These are phyloP conservation scores for Psidium friedrichsthalianum DNA, from an alignment of 345 rosid species.

Conservation along the genomic window DNA sequence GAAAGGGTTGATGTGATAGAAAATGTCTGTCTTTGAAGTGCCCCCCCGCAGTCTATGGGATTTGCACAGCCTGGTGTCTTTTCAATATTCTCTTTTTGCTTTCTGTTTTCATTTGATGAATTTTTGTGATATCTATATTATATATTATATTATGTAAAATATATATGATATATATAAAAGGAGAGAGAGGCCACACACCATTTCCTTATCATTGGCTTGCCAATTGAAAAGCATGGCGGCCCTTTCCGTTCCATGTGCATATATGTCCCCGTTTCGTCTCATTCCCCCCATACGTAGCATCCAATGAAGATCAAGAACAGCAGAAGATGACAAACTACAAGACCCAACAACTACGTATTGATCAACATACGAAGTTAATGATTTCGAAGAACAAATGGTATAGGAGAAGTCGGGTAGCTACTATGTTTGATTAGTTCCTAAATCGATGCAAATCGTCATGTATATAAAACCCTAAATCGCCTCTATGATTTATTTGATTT, in stretches of 20 bases:
- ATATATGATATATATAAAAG: neutral
- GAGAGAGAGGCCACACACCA: neutral
- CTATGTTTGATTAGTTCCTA: neutral
- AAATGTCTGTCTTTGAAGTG: neutral
- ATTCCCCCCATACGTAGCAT: neutral
- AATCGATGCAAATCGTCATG: neutral
- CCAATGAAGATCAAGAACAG: neutral
- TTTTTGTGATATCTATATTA: neutral
- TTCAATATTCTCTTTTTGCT: conserved; percentile 13
- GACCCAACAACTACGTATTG: neutral
- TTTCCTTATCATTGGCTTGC: neutral
- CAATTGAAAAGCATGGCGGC: neutral
- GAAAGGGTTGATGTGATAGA: conserved; percentile 5
- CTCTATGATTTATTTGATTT: neutral
- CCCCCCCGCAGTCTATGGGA: conserved; percentile 34
- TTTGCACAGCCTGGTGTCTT: conserved; percentile 20
- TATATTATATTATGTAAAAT: neutral
- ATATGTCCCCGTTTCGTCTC: neutral
- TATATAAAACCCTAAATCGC: neutral
- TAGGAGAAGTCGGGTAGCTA: neutral
- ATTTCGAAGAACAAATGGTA: neutral
- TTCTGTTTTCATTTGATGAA: neutral
- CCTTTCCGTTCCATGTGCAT: conserved; percentile 1
- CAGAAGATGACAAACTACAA: neutral
- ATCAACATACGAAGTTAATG: neutral